A percentile compares a stretch with the other conserved stretches of the same genome.
Conservation (phyloP, 208 protist species). For the Trypanosoma lewisi region DNA sequence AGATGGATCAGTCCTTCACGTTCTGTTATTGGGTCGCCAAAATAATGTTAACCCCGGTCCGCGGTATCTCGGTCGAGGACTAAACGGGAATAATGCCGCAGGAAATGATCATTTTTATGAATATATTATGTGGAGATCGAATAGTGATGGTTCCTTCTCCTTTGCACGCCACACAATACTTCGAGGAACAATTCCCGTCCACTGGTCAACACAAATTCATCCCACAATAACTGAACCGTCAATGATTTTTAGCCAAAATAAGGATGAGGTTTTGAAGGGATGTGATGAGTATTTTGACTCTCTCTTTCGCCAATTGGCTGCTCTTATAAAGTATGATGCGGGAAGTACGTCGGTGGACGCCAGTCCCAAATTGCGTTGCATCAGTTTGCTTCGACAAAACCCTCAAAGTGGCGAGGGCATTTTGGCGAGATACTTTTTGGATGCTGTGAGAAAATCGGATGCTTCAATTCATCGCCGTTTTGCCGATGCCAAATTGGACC, state of each 20-base stretch:
- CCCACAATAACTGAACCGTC: constrained; percentile 64
- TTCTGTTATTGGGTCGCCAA: constrained; percentile 70
- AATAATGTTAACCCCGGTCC: constrained; percentile 83
- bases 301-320: constrained; percentile 46
- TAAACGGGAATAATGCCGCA: constrained; percentile 69
- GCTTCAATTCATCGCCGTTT: constrained; percentile 35
- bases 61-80: constrained; percentile 74
- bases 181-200: constrained; percentile 82
- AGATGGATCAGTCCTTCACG: constrained; percentile 45
- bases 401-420: constrained; percentile 60
- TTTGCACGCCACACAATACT: constrained; percentile 75
- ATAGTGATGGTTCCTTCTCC: constrained; percentile 33
- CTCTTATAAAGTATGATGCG: constrained; percentile 59
- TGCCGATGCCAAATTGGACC: constrained; percentile 48
- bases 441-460: constrained; percentile 52
- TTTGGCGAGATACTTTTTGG: constrained; percentile 63
- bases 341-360: constrained; percentile 16
- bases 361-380: constrained; percentile 65
- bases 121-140: constrained; percentile 73
- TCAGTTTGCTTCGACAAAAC: constrained; percentile 77
- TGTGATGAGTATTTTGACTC: constrained; percentile 65
- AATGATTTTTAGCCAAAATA: constrained; percentile 81
- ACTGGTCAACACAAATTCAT: constrained; percentile 74
- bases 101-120: constrained; percentile 90
- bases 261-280: constrained; percentile 54